Percentiles rank a stretch among this genome's conserved stretches.
Conservation (phyloP, 495 filamentous ascomycete species). For the Aspergillus steynii region DNA sequence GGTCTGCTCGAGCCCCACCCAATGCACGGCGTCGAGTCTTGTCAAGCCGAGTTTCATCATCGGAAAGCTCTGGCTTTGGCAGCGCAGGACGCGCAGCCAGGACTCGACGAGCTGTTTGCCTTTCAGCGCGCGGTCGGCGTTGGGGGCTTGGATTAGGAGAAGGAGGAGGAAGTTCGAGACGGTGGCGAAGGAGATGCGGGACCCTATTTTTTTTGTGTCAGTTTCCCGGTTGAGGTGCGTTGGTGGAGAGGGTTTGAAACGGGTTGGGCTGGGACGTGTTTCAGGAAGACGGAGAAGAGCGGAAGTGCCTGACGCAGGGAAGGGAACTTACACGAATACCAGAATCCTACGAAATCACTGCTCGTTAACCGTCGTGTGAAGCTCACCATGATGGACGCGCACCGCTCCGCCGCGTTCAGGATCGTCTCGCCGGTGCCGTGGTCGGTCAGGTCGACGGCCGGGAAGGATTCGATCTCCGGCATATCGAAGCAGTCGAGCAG, state of each 20-base stretch:
- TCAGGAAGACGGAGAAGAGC: neutral
- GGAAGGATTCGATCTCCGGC: slow-evolving; percentile 27
- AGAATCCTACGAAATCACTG: slow-evolving; percentile 35
- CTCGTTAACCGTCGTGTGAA: slow-evolving; percentile 31
- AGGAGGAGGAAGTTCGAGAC: slow-evolving; percentile 39
- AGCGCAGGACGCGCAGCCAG: slow-evolving; percentile 33
- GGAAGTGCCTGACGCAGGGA: neutral
- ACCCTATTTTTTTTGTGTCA: slow-evolving; percentile 24
- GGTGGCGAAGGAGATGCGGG: slow-evolving; percentile 37
- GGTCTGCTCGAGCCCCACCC: slow-evolving; percentile 26
- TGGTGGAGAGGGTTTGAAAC: neutral
- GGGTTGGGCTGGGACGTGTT: neutral
- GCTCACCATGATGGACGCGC: slow-evolving; percentile 34
- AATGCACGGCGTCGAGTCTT: slow-evolving; percentile 32
- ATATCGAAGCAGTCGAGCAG: slow-evolving; percentile 25
- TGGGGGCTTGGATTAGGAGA: slow-evolving; percentile 37
- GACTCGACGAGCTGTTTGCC: slow-evolving; percentile 35
- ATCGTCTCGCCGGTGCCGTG: slow-evolving; percentile 30
- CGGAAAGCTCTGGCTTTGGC: slow-evolving; percentile 31
- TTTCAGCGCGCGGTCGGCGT: slow-evolving; percentile 27
- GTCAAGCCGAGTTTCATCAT: slow-evolving; percentile 35
- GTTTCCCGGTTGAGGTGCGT: neutral
- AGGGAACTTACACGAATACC: slow-evolving; percentile 37
- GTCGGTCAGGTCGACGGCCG: slow-evolving; percentile 27
- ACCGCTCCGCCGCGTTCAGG: slow-evolving; percentile 35